Evolutionary conservation across 306 rosid genomes (phyloP), one percentile per base, ranked within the genome.

Genomic region (Arachis hypogaea): DNA sequence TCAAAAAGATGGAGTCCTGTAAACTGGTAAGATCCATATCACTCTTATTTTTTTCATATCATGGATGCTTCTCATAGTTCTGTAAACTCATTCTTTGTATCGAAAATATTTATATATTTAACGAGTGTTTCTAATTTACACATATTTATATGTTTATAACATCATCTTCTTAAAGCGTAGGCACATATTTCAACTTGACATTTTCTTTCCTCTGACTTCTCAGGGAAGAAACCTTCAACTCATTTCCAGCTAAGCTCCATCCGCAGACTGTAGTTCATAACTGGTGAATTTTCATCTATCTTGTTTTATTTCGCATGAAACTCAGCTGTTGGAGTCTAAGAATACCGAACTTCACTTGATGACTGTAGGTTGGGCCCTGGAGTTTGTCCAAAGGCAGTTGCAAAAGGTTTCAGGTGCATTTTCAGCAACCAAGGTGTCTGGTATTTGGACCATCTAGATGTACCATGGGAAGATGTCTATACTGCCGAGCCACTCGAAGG

Each of bases 181-280:
- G 11, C 49, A 36, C 7, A 46, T 42, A 44, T 85, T 66, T 63
- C 38, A 56, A 67, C 46, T 9, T 36, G 63, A 49, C 57, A 65
- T 76, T 58, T 38, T 49, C 55, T 82, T 78, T 82, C 66, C 28
- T 75, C 55, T 52, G 49, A 82, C 57, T 77, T 80, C 59, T 61
- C 93, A 94, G 97, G 99, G 99, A 95, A 80, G 99, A 95, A 86
- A 90, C 99, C 66, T 95, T 95, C 89, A 60, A 91, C 69, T 6
- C 81, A 49, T 95, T 95, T 81, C 88, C 89, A 5, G 11, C 74
- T 30, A 88, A 85, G 78, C 97, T 95, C 77, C 85, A 87, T 87
- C 98, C 98, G 7, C 80, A 36, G 88, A 95, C 99, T 56, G 78
- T 95, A 33, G 98, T 95, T 61, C 99, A 92, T 77, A 92, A 95